These are phyloP conservation scores for Primulina eburnea DNA, from an alignment of 257 asterid species.

Conservation along the genomic window DNA sequence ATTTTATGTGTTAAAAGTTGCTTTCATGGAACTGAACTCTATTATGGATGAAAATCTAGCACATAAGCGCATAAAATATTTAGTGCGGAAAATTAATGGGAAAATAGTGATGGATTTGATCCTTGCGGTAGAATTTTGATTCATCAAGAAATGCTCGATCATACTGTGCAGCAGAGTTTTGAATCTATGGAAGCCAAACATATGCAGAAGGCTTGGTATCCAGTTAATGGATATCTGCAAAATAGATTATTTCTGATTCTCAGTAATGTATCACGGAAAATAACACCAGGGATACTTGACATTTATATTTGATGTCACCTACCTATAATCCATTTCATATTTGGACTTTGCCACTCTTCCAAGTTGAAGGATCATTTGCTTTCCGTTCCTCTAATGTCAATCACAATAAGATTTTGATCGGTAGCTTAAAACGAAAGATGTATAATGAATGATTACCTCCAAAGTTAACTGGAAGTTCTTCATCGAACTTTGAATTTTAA, in stretches of 20 bases:
- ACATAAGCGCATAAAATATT: no score
- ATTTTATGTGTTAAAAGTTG: neutral
- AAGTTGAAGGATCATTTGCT: constrained; percentile 85
- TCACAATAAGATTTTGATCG: neutral
- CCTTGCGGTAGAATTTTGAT: neutral
- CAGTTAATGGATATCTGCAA: constrained; percentile 87
- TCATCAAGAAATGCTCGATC: neutral
- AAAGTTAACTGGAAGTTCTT: constrained; percentile 80
- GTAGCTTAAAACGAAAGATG: neutral
- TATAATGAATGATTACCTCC: constrained; percentile 50
- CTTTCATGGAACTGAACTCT: neutral
- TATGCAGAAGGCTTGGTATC: constrained; percentile 91
- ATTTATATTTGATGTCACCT: neutral
- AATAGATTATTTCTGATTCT: neutral
- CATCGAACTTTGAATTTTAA: constrained; percentile 73
- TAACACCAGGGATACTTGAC: neutral
- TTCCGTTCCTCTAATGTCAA: constrained; percentile 57
- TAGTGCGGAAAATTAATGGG: no score
- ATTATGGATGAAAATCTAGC: no score
- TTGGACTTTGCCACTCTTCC: constrained; percentile 80
- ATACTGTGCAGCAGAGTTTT: constrained; percentile 83
- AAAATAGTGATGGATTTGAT: neutral
- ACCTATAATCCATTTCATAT: constrained; percentile 96
- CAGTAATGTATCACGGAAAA: neutral
- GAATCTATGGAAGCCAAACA: constrained; percentile 88